Conservation (phyloP, 768 basidiomycete species). For the Leucocoprinus leucothites region DNA sequence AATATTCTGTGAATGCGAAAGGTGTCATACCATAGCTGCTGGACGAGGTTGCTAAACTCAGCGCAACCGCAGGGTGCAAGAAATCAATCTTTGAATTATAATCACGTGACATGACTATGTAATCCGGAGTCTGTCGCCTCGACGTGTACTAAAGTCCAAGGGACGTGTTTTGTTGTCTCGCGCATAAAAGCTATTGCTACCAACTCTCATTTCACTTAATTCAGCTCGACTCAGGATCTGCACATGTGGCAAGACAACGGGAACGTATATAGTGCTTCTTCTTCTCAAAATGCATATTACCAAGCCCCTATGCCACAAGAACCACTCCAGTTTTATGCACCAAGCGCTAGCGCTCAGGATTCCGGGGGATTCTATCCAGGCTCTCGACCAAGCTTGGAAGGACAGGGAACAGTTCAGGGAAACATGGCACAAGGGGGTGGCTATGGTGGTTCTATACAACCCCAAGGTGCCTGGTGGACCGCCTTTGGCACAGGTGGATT, state of each 20-base stretch:
- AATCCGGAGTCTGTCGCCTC: constrained; percentile 11
- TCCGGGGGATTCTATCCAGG: constrained; percentile 59
- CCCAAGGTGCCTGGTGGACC: constrained; percentile 84
- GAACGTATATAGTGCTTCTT: constrained; percentile 56
- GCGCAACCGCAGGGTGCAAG: constrained; percentile 24
- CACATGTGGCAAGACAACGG: constrained; percentile 76
- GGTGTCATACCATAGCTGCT: constrained; percentile 38
- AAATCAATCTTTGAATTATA: constrained; percentile 1
- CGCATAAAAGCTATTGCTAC: neutral
- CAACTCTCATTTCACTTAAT: neutral
- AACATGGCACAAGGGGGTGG: constrained; percentile 11
- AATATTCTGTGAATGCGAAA: neutral
- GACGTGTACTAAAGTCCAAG: constrained; percentile 11
- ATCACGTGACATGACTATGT: constrained; percentile 28
- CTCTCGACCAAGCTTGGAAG: constrained; percentile 76
- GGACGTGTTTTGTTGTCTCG: neutral
- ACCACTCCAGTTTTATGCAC: constrained; percentile 78
- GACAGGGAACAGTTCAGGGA: constrained; percentile 48
- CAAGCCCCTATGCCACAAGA: constrained; percentile 48
- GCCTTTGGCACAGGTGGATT: constrained; percentile 95
- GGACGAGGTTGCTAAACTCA: constrained; percentile 24
- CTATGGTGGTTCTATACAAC: constrained; percentile 52
- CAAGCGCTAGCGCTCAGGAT: constrained; percentile 41
- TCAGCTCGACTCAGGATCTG: neutral
- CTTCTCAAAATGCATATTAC: constrained; percentile 61